Evolutionary conservation across 805 yeast species (phyloP).

Genomic region (Yarrowia porcina): DNA sequence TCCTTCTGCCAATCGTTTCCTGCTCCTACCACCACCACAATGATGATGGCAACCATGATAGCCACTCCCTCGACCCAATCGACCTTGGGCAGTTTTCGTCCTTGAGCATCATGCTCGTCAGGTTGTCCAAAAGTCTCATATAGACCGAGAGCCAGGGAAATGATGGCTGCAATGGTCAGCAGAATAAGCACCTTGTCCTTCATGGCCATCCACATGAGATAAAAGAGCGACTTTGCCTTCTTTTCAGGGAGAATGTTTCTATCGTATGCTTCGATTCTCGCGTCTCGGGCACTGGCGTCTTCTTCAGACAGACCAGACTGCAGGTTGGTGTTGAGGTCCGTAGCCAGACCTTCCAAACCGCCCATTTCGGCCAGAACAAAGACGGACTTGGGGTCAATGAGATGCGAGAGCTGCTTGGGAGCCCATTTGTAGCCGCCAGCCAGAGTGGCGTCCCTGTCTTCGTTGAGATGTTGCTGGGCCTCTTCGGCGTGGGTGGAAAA

Average conservation of each 20-base stretch:
- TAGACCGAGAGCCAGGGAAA: conserved; percentile 85
- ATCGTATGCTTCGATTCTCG: conserved; percentile 57
- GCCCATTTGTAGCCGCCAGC: conserved; percentile 20
- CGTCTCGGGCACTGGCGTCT: conserved; percentile 27
- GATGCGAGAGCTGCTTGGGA: conserved; percentile 32
- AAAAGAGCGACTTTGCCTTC: conserved; percentile 62
- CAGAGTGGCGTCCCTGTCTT: background rate
- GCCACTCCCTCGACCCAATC: conserved; percentile 99
- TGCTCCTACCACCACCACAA: conserved; percentile 91
- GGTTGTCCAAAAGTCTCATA: conserved; percentile 90
- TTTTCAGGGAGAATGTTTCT: conserved; percentile 68
- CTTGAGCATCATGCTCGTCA: conserved; percentile 71
- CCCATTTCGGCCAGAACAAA: conserved; percentile 40
- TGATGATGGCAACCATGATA: conserved; percentile 82
- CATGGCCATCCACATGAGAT: conserved; percentile 75
- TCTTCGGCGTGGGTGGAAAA: background rate
- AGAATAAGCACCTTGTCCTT: conserved; percentile 87
- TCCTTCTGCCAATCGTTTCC: conserved; percentile 97
- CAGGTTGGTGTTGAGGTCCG: conserved; percentile 36
- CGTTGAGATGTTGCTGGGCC: conserved; percentile 10
- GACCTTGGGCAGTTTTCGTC: conserved; percentile 72
- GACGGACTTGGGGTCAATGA: conserved; percentile 42
- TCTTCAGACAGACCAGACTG: conserved; percentile 36
- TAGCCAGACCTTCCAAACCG: conserved; percentile 38
- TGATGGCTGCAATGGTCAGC: conserved; percentile 78